Percentiles rank a stretch among this genome's conserved stretches.
phyloP scores from a whole-genome alignment of 2,329 filamentous ascomycete genomes.

The Monosporascus sp. region DNA sequence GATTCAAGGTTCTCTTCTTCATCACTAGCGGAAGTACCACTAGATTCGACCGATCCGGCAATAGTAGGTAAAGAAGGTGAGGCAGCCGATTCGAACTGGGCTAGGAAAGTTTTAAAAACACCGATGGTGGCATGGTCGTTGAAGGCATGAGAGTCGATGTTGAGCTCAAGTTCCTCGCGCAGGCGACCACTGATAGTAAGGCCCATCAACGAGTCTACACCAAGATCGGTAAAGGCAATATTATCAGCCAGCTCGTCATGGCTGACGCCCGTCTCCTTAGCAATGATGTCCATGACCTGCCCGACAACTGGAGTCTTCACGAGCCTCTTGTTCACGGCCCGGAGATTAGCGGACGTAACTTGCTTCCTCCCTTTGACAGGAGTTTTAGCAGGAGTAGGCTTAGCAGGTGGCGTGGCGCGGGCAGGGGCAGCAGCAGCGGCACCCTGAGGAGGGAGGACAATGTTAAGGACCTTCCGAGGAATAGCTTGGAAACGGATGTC shows the following conservation, averaged over 20 bases:
- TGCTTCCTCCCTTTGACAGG: conserved; percentile 37
- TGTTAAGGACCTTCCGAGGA: conserved; percentile 61
- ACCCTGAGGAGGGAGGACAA: conserved; percentile 59
- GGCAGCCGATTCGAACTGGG: conserved; percentile 28
- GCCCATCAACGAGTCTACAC: conserved; percentile 58
- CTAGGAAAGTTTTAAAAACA: conserved; percentile 43
- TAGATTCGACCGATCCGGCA: conserved; percentile 31
- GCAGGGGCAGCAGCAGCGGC: conserved; percentile 34
- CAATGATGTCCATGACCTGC: conserved; percentile 48
- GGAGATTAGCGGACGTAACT: conserved; percentile 42
- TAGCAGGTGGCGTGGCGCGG: conserved; percentile 28
- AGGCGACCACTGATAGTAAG: conserved; percentile 53
- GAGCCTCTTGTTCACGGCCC: conserved; percentile 47
- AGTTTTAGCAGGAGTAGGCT: conserved; percentile 32
- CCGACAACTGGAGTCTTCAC: conserved; percentile 37
- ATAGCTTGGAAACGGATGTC: conserved; percentile 65
- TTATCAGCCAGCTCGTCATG: conserved; percentile 52
- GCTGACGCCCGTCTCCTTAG: conserved; percentile 51
- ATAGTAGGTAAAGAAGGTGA: conserved; percentile 15
- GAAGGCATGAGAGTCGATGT: conserved; percentile 49
- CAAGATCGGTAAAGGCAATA: conserved; percentile 52
- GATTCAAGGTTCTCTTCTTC: conserved; percentile 40
- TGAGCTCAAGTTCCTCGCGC: conserved; percentile 52
- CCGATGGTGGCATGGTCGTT: conserved; percentile 51
- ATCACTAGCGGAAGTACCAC: conserved; percentile 34